Evolutionary conservation across 2,329 filamentous ascomycete species (phyloP), one percentile per base, ranked within the genome.

Genomic region (Fragosphaeria purpurea): DNA sequence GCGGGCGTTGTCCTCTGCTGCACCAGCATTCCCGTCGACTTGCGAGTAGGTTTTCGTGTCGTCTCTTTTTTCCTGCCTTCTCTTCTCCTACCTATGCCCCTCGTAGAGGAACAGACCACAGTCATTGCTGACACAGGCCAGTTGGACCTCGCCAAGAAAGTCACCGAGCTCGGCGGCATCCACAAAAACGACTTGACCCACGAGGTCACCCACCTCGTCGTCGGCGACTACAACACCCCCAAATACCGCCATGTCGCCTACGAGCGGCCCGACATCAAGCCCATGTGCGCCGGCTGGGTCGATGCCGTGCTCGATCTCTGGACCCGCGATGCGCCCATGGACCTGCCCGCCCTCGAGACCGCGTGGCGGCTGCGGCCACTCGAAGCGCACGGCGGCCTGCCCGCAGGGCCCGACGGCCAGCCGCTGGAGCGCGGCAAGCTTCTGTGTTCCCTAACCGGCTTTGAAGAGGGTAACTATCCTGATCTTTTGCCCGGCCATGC

Each of bases 241-340:
- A 98, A 98, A 67, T 98, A 98, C 69, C 85, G 83, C 65, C 95
- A 95, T 73, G 91, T 97, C 61, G 93, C 91, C 49, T 87, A 84
- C 62, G 86, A 91, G 64, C 80, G 93, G 48, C 82, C 85, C 45
- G 93, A 98, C 62, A 83, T 98, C 61, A 82, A 81, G 63, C 83
- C 89, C 46, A 83, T 98, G 70, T 79, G 79, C 42, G 79, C 84
- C n/a, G 77, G 80, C 61, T 98, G 89, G 87, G 77, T 98, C 46
- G 82, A 91, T 50, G 86, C 85, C 12, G 77, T 96, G 13, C 78
- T 86, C 32, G 73, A 83, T 32, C 72, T 82, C 43, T 98, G 93
- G 93, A 84, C 91, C 58, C 72, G 80, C 47, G 89, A 88, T 46
- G 79, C 80, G 44, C 81, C 86, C 43, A 83, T 91, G 41, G 80